Evolutionary conservation across 331 rosid genomes (phyloP), one percentile per base, ranked within the genome.

Genomic region (Spiraea crenata): DNA sequence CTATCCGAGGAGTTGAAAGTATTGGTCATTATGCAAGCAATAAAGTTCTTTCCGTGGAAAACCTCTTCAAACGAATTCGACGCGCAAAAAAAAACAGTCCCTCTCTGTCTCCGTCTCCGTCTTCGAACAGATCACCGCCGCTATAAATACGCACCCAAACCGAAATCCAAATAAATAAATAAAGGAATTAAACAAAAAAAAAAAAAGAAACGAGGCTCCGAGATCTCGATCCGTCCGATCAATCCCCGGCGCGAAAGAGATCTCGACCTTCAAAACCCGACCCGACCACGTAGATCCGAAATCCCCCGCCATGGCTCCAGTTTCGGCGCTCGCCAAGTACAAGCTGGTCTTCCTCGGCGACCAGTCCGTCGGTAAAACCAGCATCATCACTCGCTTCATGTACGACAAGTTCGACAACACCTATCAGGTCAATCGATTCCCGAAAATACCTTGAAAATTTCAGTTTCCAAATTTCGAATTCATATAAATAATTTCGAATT

Each of bases 311-410:
- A 80, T 80, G 84, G 84, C 84, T 34, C 84, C 84, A 15, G 80
- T 77, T 52, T 80, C 84, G 41, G 84, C 84, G 61, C 78, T 80
- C 39, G 84, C 84, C 56, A 80, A 80, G 78, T 80, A 80, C 69
- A 80, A 80, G 72, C 84, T 80, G 37, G 84, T 80, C 41, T 80
- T 80, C 79, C 65, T 80, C 6, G 84, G 84, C 12, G 84, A 80
- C 34, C 84, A 80, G 59, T 80, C 84, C 10, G 84, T 80, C 35
- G 84, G 84, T 1, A 80, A 80, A 72, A 80, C 84, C 63, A 76
- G 84, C 56, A 80, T 80, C 76, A 80, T 80, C 49, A 80, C 84
- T 25, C 84, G 84, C 78, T 80, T 80, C 61, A 80, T 80, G 84
- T 80, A 80, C 62, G 84, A 80, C 17, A 80, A 80, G 54, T 80